phyloP scores from a whole-genome alignment of 352 stramenopile species.

The Phytophthora ramorum region DNA sequence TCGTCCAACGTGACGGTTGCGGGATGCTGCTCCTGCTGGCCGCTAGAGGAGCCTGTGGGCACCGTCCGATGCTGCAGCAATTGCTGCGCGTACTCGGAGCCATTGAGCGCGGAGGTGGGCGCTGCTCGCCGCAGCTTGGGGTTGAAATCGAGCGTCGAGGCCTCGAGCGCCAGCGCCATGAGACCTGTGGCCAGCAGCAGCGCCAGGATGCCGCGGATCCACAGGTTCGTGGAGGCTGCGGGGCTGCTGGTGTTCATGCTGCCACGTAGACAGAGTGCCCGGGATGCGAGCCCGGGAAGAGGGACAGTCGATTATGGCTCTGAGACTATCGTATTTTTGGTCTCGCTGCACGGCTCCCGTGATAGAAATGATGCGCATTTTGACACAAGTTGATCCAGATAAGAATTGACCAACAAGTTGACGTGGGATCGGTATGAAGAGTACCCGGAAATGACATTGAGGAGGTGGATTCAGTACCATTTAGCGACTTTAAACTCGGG shows the following conservation, averaged over 20 bases:
- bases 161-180: slow-evolving; percentile 37
- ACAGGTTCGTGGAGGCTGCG: slow-evolving; percentile 8
- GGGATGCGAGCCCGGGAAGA: not conserved
- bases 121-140: slow-evolving; percentile 32
- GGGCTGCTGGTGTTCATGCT: slow-evolving; percentile 12
- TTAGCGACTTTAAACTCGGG: not conserved
- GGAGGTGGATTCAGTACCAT: not conserved
- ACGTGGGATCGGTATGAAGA: not conserved
- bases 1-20: slow-evolving; percentile 27
- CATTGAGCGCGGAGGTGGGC: slow-evolving; percentile 5
- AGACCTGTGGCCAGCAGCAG: slow-evolving; percentile 39
- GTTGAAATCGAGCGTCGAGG: slow-evolving; percentile 42
- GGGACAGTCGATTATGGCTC: slow-evolving; percentile 32
- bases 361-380: not conserved
- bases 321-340: slow-evolving; percentile 20
- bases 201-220: slow-evolving; percentile 39
- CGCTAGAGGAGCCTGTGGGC: not conserved
- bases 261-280: slow-evolving; percentile 3
- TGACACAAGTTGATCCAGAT: slow-evolving; percentile 1
- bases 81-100: slow-evolving; percentile 12
- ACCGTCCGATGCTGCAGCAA: slow-evolving; percentile 9
- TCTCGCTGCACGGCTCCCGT: slow-evolving; percentile 22
- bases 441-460: not conserved
- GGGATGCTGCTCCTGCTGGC: not conserved
- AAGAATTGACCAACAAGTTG: not conserved